Percentiles rank a stretch among this genome's conserved stretches.
Evolutionary conservation across 148 eudicot genomes (phyloP).

Genomic region (Mesembryanthemum crystallinum): DNA sequence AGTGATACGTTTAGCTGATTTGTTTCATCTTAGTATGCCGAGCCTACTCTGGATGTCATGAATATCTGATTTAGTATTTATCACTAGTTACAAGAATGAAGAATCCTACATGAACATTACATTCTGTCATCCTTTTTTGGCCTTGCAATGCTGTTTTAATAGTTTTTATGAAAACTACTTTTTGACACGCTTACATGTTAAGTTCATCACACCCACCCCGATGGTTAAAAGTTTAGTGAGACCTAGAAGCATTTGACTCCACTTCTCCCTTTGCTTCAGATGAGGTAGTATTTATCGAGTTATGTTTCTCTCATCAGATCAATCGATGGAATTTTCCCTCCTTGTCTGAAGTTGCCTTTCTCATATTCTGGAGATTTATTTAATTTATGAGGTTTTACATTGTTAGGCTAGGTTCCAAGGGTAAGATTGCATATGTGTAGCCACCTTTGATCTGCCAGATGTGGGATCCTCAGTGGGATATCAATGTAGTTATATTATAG

Average conservation of each 20-base stretch:
- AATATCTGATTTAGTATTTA: neutral
- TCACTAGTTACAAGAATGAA: neutral
- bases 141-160: too few relatives aligned
- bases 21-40: neutral
- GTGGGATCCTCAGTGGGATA: too few relatives aligned
- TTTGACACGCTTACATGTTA: neutral
- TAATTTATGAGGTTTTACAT: neutral
- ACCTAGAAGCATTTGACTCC: neutral
- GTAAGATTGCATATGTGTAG: too few relatives aligned
- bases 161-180: neutral
- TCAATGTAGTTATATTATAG: too few relatives aligned
- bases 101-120: neutral
- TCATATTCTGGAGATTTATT: neutral
- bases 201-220: too few relatives aligned
- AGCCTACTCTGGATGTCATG: neutral
- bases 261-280: neutral
- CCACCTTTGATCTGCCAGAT: too few relatives aligned
- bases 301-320: neutral
- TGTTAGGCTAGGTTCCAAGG: neutral
- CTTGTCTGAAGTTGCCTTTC: neutral
- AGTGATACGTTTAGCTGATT: neutral
- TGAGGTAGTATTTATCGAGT: neutral
- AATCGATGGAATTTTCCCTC: neutral
- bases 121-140: neutral
- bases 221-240: too few relatives aligned